Evolutionary conservation across 805 yeast species (phyloP).

Genomic region (Kodamaea hsintzibuensis): DNA sequence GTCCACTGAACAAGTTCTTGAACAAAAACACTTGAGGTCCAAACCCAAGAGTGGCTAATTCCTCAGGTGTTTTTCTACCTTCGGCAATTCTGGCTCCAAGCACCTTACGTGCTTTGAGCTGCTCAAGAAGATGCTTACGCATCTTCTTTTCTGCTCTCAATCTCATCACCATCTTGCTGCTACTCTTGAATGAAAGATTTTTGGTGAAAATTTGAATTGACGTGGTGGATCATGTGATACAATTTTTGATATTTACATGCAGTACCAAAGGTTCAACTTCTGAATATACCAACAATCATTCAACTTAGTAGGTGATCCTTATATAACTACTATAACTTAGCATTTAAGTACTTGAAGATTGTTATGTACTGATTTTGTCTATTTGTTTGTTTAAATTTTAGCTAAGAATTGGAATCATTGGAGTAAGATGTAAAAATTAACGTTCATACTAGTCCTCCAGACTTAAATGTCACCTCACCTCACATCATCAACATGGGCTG

Average conservation of each 20-base stretch:
- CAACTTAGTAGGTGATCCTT: too few relatives aligned
- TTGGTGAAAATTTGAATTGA: not conserved
- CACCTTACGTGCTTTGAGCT: conserved; percentile 42
- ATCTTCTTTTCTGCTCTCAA: conserved; percentile 47
- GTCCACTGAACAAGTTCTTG: conserved; percentile 86
- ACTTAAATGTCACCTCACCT: too few relatives aligned
- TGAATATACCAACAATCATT: too few relatives aligned
- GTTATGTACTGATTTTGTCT: too few relatives aligned
- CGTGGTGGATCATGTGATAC: conserved; percentile 1
- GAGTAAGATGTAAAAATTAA: too few relatives aligned
- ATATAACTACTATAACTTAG: too few relatives aligned
- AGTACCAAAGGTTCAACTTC: too few relatives aligned
- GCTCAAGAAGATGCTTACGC: conserved; percentile 48
- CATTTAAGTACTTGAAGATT: too few relatives aligned
- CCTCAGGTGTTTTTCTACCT: conserved; percentile 34
- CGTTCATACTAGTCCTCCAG: too few relatives aligned
- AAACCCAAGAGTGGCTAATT: conserved; percentile 49
- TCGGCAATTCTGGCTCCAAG: conserved; percentile 45
- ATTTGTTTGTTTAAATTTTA: too few relatives aligned
- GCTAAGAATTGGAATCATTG: too few relatives aligned
- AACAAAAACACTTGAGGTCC: conserved; percentile 85
- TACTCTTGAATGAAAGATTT: not conserved
- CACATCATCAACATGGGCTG: too few relatives aligned
- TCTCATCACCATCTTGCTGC: conserved; percentile 35
- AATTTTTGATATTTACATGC: not conserved